phyloP scores from a whole-genome alignment of 73 alveolate genomes.

The Durusdinium trenchii region DNA sequence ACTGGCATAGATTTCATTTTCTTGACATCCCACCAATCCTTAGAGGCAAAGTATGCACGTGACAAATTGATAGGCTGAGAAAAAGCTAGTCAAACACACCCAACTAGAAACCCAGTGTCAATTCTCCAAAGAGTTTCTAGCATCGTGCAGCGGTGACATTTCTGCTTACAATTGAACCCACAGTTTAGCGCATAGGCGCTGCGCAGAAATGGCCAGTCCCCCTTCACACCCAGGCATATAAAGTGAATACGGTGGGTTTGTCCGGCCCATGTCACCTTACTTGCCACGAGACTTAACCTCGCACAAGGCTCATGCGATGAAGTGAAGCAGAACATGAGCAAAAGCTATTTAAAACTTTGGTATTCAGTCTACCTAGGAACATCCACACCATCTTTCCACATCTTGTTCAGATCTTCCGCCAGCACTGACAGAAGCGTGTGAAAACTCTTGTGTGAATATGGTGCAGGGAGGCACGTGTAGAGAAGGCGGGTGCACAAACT shows the following conservation, averaged over 20 bases:
- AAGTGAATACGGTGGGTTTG: not conserved
- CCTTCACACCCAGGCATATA: not conserved
- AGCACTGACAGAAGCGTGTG: not conserved
- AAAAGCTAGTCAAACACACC: not conserved
- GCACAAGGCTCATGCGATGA: not conserved
- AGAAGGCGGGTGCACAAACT: conserved; percentile 30
- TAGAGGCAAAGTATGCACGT: not conserved
- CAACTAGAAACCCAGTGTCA: too few relatives aligned
- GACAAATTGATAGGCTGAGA: not conserved
- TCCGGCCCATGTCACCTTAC: not conserved
- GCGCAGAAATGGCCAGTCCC: conserved; percentile 32
- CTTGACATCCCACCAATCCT: conserved; percentile 51
- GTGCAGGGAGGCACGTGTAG: conserved; percentile 12
- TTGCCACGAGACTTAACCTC: not conserved
- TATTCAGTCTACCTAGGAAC: not conserved
- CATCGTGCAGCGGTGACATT: not conserved
- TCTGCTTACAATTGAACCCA: not conserved
- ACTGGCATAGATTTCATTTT: not conserved
- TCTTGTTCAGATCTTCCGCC: not conserved
- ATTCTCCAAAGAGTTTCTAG: too few relatives aligned
- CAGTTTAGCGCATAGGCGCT: not conserved
- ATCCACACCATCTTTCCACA: not conserved
- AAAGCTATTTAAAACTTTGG: not conserved
- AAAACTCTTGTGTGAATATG: not conserved
- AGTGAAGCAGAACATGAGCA: too few relatives aligned